Base-by-base conservation (phyloP, 164 flowering plant genomes). In the Euptelea pleiosperma region DNA sequence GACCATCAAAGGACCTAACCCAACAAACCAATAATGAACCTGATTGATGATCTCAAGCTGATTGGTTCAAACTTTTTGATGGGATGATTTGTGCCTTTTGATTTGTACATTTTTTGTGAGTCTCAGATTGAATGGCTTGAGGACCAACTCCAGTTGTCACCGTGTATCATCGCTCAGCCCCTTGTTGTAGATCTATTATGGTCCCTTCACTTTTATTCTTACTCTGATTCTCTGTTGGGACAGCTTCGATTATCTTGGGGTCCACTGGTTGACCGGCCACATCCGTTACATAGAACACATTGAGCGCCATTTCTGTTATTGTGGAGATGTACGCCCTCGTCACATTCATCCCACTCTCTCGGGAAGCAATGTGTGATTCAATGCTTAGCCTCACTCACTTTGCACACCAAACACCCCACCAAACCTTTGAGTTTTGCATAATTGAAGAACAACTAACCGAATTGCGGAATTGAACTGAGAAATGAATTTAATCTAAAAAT, bases 301-400 rank as follows among this genome's bases (percentile, higher is more conserved):
- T 86, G 16, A 22, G 47, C 3, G 95, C 95, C 52, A 56, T 71
- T 4, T 77, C 91, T 1, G 52, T 43, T 6, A 68, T 53, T 3
- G 97, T 90, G 0, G 95, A 86, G 35, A 90, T 76, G 67, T 93
- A 97, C 1, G 99, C 96, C 58, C 87, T 75, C 2, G 96, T 81
- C 53, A 94, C 87, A 39, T 86, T 85, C 1, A 94, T 77, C 15
- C 95, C 97, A 34, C 89, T 87, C 57, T 94, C 99, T 9, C 97
- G 77, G 57, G n/a, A n/a, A n/a, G n/a, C n/a, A 94, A 94, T 3
- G 95, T 84, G 47, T n/a, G 70, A 42, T 52, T 73, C 77, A n/a
- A n/a, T n/a, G n/a, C n/a, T n/a, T 21, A 73, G 51, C 33, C 53
- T 73, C 25, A 70, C 65, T 2, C 77, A 74, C 77, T 73, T 62